These are phyloP conservation scores for Psidium guajava DNA, from an alignment of 345 rosid genomes.

Conservation along the genomic window DNA sequence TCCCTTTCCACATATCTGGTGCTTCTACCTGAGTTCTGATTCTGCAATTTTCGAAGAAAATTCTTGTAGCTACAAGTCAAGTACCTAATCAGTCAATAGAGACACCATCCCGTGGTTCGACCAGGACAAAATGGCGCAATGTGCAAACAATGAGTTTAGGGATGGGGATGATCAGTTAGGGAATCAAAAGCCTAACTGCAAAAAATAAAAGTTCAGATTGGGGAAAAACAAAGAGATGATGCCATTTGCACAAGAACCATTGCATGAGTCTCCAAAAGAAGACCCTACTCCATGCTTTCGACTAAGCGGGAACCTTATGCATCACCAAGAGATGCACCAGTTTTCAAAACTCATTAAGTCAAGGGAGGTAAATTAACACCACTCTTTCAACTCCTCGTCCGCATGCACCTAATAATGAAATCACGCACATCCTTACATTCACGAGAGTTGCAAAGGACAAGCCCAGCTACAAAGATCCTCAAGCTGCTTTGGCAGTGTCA, in stretches of 20 bases:
- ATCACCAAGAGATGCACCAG: not conserved
- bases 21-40: not conserved
- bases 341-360: not conserved
- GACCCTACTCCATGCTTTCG: not conserved
- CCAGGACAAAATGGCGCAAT: not conserved
- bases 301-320: not conserved
- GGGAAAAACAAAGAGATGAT: not conserved
- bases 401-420: not conserved
- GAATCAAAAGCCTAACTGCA: not conserved
- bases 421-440: not conserved
- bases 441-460: not conserved
- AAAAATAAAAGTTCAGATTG: not conserved
- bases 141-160: not conserved
- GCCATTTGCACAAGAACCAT: not conserved
- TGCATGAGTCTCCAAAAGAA: not conserved
- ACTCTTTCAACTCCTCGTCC: not conserved
- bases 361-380: not conserved
- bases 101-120: not conserved
- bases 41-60: not conserved
- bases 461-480: not conserved
- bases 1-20: not conserved
- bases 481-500: slow-evolving; percentile 70
- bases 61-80: not conserved
- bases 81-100: not conserved
- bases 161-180: not conserved